Conservation (phyloP, 2,329 filamentous ascomycete species). For the Aurifilum marmelostoma region DNA sequence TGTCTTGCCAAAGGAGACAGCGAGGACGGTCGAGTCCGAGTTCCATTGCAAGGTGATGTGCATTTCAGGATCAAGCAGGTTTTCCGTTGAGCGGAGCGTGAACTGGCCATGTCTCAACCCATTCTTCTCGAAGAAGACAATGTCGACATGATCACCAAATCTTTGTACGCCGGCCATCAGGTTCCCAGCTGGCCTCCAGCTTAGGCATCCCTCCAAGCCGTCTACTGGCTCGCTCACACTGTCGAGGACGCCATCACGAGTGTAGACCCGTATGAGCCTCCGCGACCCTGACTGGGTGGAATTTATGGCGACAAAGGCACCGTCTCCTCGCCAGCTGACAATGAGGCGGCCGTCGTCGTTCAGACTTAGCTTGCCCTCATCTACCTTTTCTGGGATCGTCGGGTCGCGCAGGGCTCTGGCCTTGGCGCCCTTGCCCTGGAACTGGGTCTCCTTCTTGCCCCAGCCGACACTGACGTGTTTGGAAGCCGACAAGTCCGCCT, state of each 20-base stretch:
- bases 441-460: slow-evolving; percentile 98
- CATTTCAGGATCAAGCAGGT: slow-evolving; percentile 56
- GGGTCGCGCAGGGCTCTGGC: slow-evolving; percentile 87
- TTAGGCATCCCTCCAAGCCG: slow-evolving; percentile 81
- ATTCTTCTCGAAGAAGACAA: slow-evolving; percentile 96
- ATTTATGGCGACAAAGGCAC: slow-evolving; percentile 86
- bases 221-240: slow-evolving; percentile 95
- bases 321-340: slow-evolving; percentile 94
- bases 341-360: slow-evolving; percentile 72
- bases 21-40: slow-evolving; percentile 85
- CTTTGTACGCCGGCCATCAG: slow-evolving; percentile 86
- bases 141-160: slow-evolving; percentile 68
- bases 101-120: slow-evolving; percentile 97
- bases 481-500: slow-evolving; percentile 81
- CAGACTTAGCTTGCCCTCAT: slow-evolving; percentile 75
- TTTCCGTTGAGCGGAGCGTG: slow-evolving; percentile 69
- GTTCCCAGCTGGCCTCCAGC: slow-evolving; percentile 91
- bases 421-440: slow-evolving; percentile 86
- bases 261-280: slow-evolving; percentile 86
- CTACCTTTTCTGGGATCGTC: slow-evolving; percentile 90
- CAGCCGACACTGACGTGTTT: slow-evolving; percentile 96
- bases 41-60: slow-evolving; percentile 82
- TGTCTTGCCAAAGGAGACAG: slow-evolving; percentile 72
- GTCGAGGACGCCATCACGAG: slow-evolving; percentile 85
- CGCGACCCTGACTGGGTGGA: slow-evolving; percentile 70